phyloP scores from a whole-genome alignment of 345 rosid genomes.

The Eucalyptus erythrocorys region DNA sequence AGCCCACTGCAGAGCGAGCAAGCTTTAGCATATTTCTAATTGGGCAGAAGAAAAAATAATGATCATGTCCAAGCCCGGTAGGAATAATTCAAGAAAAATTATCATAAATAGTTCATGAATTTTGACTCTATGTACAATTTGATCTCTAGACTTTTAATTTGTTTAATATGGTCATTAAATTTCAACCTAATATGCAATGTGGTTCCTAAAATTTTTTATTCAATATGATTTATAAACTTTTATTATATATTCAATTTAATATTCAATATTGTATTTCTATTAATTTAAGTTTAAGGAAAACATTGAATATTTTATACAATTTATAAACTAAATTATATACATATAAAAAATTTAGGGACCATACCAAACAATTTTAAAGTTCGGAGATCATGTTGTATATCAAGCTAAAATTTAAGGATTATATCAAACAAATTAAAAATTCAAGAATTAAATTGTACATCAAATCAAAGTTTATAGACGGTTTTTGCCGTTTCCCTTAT shows the following conservation, averaged over 20 bases:
- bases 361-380: rapidly evolving
- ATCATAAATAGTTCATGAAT: rapidly evolving
- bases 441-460: rapidly evolving
- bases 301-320: rapidly evolving
- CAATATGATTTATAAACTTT: rapidly evolving
- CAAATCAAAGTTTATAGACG: not conserved
- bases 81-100: not conserved
- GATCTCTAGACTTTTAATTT: too few species aligned
- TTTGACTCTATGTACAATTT: rapidly evolving
- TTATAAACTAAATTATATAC: too few species aligned
- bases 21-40: not conserved
- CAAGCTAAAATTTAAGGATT: rapidly evolving
- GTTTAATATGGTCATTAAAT: rapidly evolving
- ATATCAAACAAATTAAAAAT: too few species aligned
- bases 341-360: rapidly evolving
- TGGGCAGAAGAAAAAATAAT: not conserved
- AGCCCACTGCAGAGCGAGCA: not conserved
- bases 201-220: rapidly evolving
- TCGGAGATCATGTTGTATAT: rapidly evolving
- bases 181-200: too few species aligned
- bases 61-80: not conserved
- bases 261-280: rapidly evolving
- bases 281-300: too few species aligned
- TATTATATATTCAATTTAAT: not conserved
- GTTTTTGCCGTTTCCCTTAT: not conserved